phyloP scores from a whole-genome alignment of 164 flowering plant species.

The Magnolia sinica region DNA sequence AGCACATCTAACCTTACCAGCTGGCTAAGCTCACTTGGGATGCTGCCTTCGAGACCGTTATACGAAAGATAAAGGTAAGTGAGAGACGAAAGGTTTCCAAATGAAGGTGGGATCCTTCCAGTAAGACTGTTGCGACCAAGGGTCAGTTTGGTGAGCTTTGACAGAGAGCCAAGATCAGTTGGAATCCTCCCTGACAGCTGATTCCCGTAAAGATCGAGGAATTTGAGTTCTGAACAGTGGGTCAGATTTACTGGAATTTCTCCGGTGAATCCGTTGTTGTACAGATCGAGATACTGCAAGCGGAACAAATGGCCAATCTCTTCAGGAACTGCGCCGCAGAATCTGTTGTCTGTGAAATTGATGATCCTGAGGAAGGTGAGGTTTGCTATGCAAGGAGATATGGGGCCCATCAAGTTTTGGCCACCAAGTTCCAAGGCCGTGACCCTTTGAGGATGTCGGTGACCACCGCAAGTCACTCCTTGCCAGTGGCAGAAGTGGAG shows the following conservation, averaged over 20 bases:
- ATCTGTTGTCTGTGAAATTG: constrained; percentile 29
- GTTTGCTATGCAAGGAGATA: constrained; percentile 37
- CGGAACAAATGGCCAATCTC: constrained; percentile 29
- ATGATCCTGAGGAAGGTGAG: constrained; percentile 38
- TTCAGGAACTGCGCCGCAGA: constrained; percentile 31
- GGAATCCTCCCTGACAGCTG: background rate
- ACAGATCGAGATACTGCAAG: constrained; percentile 24
- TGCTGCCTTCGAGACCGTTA: constrained; percentile 3
- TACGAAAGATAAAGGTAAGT: background rate
- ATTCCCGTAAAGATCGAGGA: constrained; percentile 16
- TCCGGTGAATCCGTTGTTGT: constrained; percentile 32
- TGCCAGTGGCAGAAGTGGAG: too few species aligned
- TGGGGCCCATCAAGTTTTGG: constrained; percentile 19
- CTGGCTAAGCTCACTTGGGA: background rate
- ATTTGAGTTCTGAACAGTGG: constrained; percentile 15
- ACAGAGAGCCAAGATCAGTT: background rate
- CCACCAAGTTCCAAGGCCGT: constrained; percentile 11
- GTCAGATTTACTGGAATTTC: constrained; percentile 27
- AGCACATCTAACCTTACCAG: background rate
- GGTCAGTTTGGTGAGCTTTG: background rate
- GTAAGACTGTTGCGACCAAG: background rate
- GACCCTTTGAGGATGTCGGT: constrained; percentile 19
- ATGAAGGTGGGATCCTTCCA: background rate
- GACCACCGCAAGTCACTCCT: background rate
- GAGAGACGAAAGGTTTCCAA: constrained; percentile 3